Evolutionary conservation across 2,329 filamentous ascomycete genomes (phyloP), one percentile per base, ranked within the genome.

Genomic region (Sporothrix protearum): DNA sequence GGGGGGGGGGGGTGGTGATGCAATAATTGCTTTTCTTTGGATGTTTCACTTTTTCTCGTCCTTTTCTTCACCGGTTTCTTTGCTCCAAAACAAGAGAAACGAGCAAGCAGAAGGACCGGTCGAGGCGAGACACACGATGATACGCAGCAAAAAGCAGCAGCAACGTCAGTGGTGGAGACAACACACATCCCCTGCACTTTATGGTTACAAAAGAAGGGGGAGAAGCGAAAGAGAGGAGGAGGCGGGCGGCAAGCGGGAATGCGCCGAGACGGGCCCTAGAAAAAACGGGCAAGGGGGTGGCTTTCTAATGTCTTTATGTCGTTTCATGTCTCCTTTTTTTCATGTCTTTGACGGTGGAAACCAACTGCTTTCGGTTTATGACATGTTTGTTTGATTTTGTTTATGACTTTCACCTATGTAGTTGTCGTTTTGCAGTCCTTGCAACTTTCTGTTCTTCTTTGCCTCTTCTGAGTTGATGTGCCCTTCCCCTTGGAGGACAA

Each of bases 231-330:
- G 39, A 59, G 55, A 30, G 30, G 55, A 22, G 49, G 49, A 25
- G 28, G 59, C 36, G 36, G 22, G 22, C 59, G 36, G 59, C 36
- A 42, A 45, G 33, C 59, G 36, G 57, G 59, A 45, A 5, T 12
- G 42, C 14, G n/a, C 28, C 59, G 59, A 64, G 49, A 66, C 42
- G 39, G 25, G 42, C 39, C 25, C 33, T 9, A 36, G 59, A 53
- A 64, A 63, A 64, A 63, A 63, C 59, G 36, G 36, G 59, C 36
- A 28, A 3, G 25, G 36, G 59, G n/a, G 59, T 45, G 63, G 39
- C 25, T n/a, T 30, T 64, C 28, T 49, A n/a, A 49, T 66, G 39
- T 49, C 39, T 49, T 30, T 49, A 66, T 66, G 63, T 66, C 42
- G 10, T 66, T 3, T 49, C 5, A 28, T 64, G 36, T 45, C 16